Percentiles rank a stretch among this genome's conserved stretches.
phyloP scores from a whole-genome alignment of 2,329 filamentous ascomycete species.

The Stromatinia cepivora region DNA sequence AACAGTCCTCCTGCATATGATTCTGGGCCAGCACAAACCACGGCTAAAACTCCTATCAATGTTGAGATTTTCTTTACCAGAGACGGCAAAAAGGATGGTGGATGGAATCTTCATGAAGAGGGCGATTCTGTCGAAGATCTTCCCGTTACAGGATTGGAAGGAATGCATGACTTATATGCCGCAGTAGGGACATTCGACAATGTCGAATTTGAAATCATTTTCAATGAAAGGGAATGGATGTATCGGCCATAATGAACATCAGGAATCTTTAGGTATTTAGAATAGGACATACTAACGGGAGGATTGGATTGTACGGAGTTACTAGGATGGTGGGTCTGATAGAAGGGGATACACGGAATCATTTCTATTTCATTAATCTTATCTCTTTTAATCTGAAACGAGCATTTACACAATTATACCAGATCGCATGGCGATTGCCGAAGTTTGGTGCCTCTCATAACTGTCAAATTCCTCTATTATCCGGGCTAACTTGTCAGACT shows the following conservation, averaged over 20 bases:
- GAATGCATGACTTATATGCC: constrained; percentile 68
- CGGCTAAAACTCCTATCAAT: constrained; percentile 41
- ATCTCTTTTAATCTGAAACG: background rate
- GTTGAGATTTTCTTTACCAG: constrained; percentile 70
- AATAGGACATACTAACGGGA: background rate
- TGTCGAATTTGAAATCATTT: constrained; percentile 67
- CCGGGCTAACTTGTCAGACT: background rate
- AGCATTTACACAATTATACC: background rate
- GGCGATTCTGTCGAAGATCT: constrained; percentile 62
- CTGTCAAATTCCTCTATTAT: background rate
- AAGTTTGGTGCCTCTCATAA: background rate
- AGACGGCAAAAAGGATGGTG: constrained; percentile 58
- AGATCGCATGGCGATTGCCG: background rate
- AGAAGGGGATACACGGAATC: background rate
- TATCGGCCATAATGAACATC: constrained; percentile 43
- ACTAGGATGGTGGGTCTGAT: too few relatives aligned
- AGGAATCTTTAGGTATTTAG: background rate
- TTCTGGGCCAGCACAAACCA: constrained; percentile 33
- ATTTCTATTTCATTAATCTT: background rate
- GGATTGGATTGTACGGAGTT: background rate
- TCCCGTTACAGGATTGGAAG: constrained; percentile 67
- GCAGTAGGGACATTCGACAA: constrained; percentile 70
- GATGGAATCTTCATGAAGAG: constrained; percentile 76
- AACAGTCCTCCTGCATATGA: constrained; percentile 39
- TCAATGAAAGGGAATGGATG: constrained; percentile 60